Percentiles rank a stretch among this genome's conserved stretches.
Conservation (phyloP, 768 basidiomycete genomes). For the Xanthoconium stramineum region DNA sequence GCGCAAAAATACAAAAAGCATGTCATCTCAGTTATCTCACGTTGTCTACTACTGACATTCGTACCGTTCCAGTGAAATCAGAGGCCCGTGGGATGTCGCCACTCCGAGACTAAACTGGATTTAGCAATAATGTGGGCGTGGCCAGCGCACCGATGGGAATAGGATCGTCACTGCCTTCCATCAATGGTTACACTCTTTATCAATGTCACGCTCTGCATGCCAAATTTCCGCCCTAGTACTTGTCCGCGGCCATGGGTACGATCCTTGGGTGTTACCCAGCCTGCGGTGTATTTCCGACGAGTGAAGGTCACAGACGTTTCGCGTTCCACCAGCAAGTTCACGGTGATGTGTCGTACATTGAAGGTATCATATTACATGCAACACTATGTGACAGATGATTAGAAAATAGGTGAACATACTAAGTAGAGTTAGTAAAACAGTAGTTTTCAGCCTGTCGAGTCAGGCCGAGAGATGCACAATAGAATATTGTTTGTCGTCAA, state of each 20-base stretch:
- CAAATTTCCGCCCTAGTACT: conserved; percentile 26
- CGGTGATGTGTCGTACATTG: conserved; percentile 19
- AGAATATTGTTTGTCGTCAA: conserved; percentile 26
- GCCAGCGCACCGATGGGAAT: conserved; percentile 24
- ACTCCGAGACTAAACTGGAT: conserved; percentile 62
- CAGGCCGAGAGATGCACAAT: conserved; percentile 24
- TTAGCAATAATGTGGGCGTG: conserved; percentile 23
- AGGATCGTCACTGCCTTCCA: conserved; percentile 27
- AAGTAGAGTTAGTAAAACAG: conserved; percentile 32
- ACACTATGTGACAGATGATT: conserved; percentile 34
- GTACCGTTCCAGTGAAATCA: conserved; percentile 65
- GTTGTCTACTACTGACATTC: conserved; percentile 10
- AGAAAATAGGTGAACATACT: conserved; percentile 31
- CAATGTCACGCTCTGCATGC: conserved; percentile 13
- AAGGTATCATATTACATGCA: conserved; percentile 40
- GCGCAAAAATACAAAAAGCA: conserved; percentile 88
- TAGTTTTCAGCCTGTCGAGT: conserved; percentile 26
- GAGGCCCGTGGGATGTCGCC: conserved; percentile 89
- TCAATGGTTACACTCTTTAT: conserved; percentile 13
- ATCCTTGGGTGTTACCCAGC: neutral
- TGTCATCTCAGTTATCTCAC: conserved; percentile 27
- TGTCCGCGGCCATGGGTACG: conserved; percentile 24
- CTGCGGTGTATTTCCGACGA: conserved; percentile 12
- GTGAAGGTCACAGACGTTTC: conserved; percentile 3
- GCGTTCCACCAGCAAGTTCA: conserved; percentile 6